Base-by-base conservation (phyloP, 169 alveolate species). In the Cryptosporidium ubiquitum region DNA sequence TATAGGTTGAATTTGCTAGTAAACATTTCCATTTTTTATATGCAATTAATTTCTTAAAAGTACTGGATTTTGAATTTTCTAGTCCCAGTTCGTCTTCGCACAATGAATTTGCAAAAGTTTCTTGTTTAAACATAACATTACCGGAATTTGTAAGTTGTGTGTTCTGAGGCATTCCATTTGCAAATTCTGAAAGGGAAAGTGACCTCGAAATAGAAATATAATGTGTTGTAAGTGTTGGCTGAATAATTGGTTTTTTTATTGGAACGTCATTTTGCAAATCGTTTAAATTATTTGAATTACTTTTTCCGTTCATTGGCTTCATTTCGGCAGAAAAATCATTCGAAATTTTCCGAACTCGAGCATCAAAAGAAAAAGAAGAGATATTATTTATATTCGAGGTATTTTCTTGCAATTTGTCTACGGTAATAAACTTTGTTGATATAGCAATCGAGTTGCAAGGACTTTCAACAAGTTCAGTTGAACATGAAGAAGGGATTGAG, bases 141-240 rank as follows among this genome's bases (percentile, higher is more conserved):
- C 35, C 57, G 16, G 49, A 39, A n/a, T 9, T 9, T n/a, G 66
- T 5, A 5, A 5, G 85, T n/a, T 44, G 71, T 60, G 20, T 6
- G 20, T 42, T 20, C 39, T 23, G 33, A 20, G 89, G 12, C 23
- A 42, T 20, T 26, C 47, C 74, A 79, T 31, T 44, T 37, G 79
- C 18, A 23, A 31, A 42, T 12, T 66, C 89, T 2, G 74, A 40
- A n/a, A 79, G 26, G 5, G 89, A 79, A n/a, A 44, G 26, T 5
- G 89, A 61, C 16, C 75, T 58, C n/a, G 89, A 61, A 61, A 79
- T 79, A 26, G 89, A 60, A 69, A 69, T 44, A 18, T 42, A 44
- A 20, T 69, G 58, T 16, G 84, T 18, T 4, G 64, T 69, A n/a
- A 18, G 44, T 42, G 84, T 29, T 39, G 58, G 42, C 18, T 73